Conservation (phyloP, 495 filamentous ascomycete genomes). For the Parathielavia appendiculata region DNA sequence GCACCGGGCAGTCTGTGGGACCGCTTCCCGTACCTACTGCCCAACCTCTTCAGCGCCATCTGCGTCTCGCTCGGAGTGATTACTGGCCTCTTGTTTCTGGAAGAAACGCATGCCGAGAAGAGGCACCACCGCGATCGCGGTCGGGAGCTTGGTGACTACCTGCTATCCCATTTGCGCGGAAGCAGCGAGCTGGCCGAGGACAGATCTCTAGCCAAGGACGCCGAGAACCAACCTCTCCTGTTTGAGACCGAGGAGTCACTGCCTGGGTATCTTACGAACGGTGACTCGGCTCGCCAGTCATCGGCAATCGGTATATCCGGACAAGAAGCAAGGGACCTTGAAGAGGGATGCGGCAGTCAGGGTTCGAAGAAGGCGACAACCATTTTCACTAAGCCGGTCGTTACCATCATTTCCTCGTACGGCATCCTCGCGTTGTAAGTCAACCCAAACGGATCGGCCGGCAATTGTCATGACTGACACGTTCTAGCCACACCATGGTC, state of each 20-base stretch:
- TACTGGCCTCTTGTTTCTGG: slow-evolving; percentile 82
- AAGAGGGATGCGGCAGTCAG: slow-evolving; percentile 11
- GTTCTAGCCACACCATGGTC: slow-evolving; percentile 66
- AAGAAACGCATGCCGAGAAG: slow-evolving; percentile 89
- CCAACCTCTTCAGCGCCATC: slow-evolving; percentile 82
- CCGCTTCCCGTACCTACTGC: slow-evolving; percentile 81
- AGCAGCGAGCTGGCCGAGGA: slow-evolving; percentile 1
- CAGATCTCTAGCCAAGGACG: slow-evolving; percentile 27
- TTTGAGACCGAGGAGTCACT: slow-evolving; percentile 51
- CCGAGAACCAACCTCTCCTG: slow-evolving; percentile 50
- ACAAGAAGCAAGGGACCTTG: slow-evolving; percentile 15
- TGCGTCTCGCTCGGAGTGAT: slow-evolving; percentile 73
- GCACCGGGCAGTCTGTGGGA: slow-evolving; percentile 70
- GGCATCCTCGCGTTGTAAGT: slow-evolving; percentile 95
- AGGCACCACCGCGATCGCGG: slow-evolving; percentile 71
- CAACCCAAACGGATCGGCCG: not conserved
- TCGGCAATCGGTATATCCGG: slow-evolving; percentile 11
- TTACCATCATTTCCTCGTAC: slow-evolving; percentile 79
- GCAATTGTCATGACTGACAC: slow-evolving; percentile 6
- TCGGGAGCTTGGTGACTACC: slow-evolving; percentile 67
- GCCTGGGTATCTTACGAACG: slow-evolving; percentile 61
- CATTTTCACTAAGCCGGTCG: slow-evolving; percentile 71
- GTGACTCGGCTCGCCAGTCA: slow-evolving; percentile 35
- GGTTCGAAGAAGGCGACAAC: slow-evolving; percentile 14
- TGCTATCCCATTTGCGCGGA: slow-evolving; percentile 49